Evolutionary conservation across 331 rosid species (phyloP).

Genomic region (Quercus lobata): DNA sequence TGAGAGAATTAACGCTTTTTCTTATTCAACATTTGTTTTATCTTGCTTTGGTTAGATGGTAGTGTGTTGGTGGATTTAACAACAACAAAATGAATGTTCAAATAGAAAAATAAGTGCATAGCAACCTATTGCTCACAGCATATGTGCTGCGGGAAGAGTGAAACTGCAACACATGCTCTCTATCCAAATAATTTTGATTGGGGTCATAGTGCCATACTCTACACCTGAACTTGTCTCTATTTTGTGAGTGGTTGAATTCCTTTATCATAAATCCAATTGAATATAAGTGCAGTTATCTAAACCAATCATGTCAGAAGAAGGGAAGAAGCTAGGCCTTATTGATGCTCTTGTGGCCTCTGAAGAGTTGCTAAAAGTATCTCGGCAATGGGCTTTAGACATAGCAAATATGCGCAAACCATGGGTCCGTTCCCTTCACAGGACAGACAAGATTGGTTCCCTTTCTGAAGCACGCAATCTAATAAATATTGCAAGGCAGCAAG

Average conservation of each 20-base stretch:
- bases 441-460: conserved; percentile 75
- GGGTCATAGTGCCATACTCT: background rate
- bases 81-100: background rate
- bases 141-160: background rate
- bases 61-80: background rate
- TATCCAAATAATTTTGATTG: background rate
- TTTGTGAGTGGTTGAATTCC: conserved; percentile 1
- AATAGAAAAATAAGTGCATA: background rate
- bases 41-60: background rate
- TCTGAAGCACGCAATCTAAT: conserved; percentile 69
- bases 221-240: background rate
- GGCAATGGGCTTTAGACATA: conserved; percentile 81
- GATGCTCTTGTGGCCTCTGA: conserved; percentile 74
- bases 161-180: background rate
- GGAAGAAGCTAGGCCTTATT: conserved; percentile 86
- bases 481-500: conserved; percentile 66
- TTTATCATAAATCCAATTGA: background rate
- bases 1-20: background rate
- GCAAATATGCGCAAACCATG: conserved; percentile 76
- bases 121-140: background rate
- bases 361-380: conserved; percentile 79
- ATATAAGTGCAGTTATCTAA: conserved; percentile 59
- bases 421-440: conserved; percentile 86
- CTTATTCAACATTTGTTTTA: background rate
- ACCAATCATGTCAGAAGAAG: conserved; percentile 88